These are phyloP conservation scores for Emergomyces orientalis DNA, from an alignment of 2,329 filamentous ascomycete genomes.

Conservation along the genomic window DNA sequence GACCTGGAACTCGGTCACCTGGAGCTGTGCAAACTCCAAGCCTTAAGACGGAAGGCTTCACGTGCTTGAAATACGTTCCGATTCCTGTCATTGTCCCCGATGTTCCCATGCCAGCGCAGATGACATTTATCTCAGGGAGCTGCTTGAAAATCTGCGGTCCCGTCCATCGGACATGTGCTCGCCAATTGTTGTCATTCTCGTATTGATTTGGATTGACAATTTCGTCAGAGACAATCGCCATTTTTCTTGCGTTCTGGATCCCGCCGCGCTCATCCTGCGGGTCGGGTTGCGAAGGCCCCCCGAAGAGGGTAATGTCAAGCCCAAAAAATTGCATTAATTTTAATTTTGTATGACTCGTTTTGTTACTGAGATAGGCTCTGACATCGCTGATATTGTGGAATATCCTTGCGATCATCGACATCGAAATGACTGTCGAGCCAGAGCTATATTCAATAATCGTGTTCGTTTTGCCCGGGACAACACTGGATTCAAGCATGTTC, in stretches of 20 bases:
- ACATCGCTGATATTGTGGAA: conserved; percentile 45
- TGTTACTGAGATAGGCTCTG: conserved; percentile 50
- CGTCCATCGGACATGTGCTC: conserved; percentile 51
- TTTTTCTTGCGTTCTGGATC: conserved; percentile 40
- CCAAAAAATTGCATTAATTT: conserved; percentile 53
- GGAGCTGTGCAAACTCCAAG: conserved; percentile 48
- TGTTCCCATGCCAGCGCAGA: conserved; percentile 51
- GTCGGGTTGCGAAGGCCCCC: conserved; percentile 51
- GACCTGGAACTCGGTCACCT: conserved; percentile 51
- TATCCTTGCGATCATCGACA: conserved; percentile 47
- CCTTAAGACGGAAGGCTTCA: conserved; percentile 36
- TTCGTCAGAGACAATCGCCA: conserved; percentile 35
- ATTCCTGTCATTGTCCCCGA: conserved; percentile 42
- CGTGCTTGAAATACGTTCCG: conserved; percentile 42
- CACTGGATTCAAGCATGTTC: conserved; percentile 41
- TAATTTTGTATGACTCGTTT: conserved; percentile 46
- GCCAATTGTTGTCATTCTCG: conserved; percentile 40
- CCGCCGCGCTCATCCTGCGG: conserved; percentile 46
- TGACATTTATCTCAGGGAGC: conserved; percentile 47
- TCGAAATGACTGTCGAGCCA: conserved; percentile 53
- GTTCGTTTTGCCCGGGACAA: conserved; percentile 38
- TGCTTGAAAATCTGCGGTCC: conserved; percentile 50
- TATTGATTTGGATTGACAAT: conserved; percentile 50
- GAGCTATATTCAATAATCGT: conserved; percentile 53
- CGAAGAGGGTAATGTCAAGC: conserved; percentile 45